A percentile compares a stretch with the other conserved stretches of the same genome.
Conservation (phyloP, 78 protist genomes). For the Dictyostelium capitatum region DNA sequence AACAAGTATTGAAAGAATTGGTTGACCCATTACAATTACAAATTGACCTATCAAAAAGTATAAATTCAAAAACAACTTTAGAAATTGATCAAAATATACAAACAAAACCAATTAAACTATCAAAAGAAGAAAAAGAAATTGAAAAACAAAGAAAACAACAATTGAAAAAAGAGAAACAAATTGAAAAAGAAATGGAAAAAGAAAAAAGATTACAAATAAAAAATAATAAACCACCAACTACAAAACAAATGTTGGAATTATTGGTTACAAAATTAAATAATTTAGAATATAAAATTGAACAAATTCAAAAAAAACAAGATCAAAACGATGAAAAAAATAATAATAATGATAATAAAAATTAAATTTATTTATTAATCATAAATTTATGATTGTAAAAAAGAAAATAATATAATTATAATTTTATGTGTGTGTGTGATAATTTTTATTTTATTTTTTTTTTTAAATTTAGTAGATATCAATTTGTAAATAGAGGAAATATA, state of each 20-base stretch:
- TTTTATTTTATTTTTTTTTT: too few relatives aligned
- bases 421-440: background rate
- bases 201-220: background rate
- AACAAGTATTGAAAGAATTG: background rate
- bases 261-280: background rate
- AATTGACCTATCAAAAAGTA: too few relatives aligned
- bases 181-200: background rate
- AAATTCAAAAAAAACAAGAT: slow-evolving; percentile 11
- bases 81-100: too few relatives aligned
- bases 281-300: background rate
- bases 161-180: background rate
- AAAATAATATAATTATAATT: background rate
- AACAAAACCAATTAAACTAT: too few relatives aligned
- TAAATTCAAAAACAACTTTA: too few relatives aligned
- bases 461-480: too few relatives aligned
- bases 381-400: background rate
- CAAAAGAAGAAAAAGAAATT: background rate
- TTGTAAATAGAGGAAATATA: too few relatives aligned
- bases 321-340: background rate
- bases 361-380: background rate
- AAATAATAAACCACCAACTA: background rate
- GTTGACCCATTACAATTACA: too few relatives aligned
- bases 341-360: background rate
- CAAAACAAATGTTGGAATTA: background rate
- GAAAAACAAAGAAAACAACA: background rate